Percentiles rank a stretch among this genome's conserved stretches.
phyloP scores from a whole-genome alignment of 148 eudicot genomes.

The Rhododendron ovatum region DNA sequence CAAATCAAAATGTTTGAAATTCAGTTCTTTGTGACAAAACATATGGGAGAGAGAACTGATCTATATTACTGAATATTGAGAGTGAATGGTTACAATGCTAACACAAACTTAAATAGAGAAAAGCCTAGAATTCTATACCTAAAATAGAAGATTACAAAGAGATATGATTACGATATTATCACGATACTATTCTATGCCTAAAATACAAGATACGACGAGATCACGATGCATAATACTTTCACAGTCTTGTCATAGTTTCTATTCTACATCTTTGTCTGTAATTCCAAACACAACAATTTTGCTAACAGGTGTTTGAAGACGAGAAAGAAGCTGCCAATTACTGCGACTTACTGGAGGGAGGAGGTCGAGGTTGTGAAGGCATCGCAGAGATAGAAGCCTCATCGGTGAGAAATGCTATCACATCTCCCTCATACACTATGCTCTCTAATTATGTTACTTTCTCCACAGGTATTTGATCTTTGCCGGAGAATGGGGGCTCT shows the following conservation, averaged over 20 bases:
- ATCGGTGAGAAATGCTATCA: conserved; percentile 48
- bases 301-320: conserved; percentile 83
- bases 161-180: too few species aligned
- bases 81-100: too few species aligned
- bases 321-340: conserved; percentile 82
- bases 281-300: not conserved
- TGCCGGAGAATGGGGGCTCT: conserved; percentile 76
- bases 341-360: conserved; percentile 81
- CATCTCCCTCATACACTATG: not conserved
- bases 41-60: too few species aligned
- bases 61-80: too few species aligned
- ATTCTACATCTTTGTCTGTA: not conserved
- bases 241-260: not conserved
- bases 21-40: not conserved
- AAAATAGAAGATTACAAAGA: too few species aligned
- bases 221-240: too few species aligned
- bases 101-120: too few species aligned
- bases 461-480: conserved; percentile 79
- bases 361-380: conserved; percentile 95
- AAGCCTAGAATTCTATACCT: too few species aligned
- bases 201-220: too few species aligned
- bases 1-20: not conserved
- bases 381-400: conserved; percentile 97
- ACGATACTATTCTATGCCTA: too few species aligned
- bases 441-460: not conserved